Evolutionary conservation across 176 grass and related monocot species (phyloP), one percentile per base, ranked within the genome.

Genomic region (Rhynchospora breviuscula): DNA sequence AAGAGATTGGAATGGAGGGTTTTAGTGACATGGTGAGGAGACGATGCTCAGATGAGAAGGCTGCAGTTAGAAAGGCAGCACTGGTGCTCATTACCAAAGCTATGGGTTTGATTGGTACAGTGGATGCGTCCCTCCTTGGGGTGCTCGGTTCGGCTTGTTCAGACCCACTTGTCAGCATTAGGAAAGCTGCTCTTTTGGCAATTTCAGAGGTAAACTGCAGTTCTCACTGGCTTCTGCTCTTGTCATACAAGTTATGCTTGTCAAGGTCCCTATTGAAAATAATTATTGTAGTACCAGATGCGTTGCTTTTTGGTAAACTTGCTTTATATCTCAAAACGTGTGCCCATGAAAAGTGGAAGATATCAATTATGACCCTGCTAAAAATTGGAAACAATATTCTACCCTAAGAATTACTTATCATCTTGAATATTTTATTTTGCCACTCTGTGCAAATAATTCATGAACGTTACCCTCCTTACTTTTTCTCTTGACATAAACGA

Each of bases 171-270:
- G 90, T 98, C 86, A 98, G 87, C 43, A 93, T 98, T 63, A 85
- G 95, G 25, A 98, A 94, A 87, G 92, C 89, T 51, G 95, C 95
- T 94, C 89, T 98, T 84, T 89, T 79, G 58, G 92, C 95, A 57
- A 89, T 98, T 67, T 98, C 95, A 59, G 95, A 94, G 86, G 95
- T 90, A 84, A 85, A 87, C 15, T 49, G 67, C 58, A 23, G 53
- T 86, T 46, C 10, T 51, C 13, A 67, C 45, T 86, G 9, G 18
- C 49, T 21, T 19, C 43, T 22, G 6, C 70, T 19, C 40, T 63
- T 59, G 18, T 76, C 31, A 44, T 82, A 31, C 59, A 44, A 48
- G 43, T 82, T 31, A 51, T 73, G 1, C 21, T 66, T 25, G 17
- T 48, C 47, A 82, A 76, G 9, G 22, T 76, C 48, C 15, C 72